phyloP scores from a whole-genome alignment of 2,329 filamentous ascomycete species.

The Curvularia sp. region DNA sequence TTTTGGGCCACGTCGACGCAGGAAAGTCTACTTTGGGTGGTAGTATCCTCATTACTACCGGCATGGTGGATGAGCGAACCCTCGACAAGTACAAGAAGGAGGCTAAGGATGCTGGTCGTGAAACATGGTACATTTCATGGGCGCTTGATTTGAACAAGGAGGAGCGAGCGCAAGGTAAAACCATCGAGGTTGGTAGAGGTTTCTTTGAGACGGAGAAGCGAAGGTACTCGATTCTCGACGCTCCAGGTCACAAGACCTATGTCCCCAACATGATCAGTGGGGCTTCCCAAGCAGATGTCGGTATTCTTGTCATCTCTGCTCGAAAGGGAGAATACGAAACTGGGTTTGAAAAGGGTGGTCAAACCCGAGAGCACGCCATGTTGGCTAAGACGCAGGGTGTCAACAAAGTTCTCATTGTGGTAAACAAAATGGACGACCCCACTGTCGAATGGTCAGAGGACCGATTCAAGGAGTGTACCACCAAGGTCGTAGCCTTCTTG shows the following conservation, averaged over 20 bases:
- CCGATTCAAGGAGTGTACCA: conserved; percentile 90
- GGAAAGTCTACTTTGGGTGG: conserved; percentile 97
- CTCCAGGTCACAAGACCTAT: conserved; percentile 96
- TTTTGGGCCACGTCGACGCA: conserved; percentile 97
- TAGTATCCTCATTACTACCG: conserved; percentile 88
- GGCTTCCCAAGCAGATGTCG: conserved; percentile 69
- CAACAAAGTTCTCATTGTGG: conserved; percentile 88
- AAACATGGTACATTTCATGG: conserved; percentile 99
- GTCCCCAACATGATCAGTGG: conserved; percentile 98
- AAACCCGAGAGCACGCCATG: conserved; percentile 97
- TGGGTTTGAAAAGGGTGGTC: conserved; percentile 94
- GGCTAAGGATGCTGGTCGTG: conserved; percentile 92
- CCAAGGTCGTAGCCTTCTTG: conserved; percentile 85
- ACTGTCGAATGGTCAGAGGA: conserved; percentile 96
- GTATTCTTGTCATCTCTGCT: conserved; percentile 93
- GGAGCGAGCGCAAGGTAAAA: conserved; percentile 95
- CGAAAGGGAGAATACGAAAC: conserved; percentile 99
- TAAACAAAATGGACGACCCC: conserved; percentile 98
- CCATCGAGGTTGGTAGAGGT: conserved; percentile 92
- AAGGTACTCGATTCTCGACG: conserved; percentile 94
- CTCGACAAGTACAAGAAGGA: conserved; percentile 93
- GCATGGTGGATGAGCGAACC: conserved; percentile 99
- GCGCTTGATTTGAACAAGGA: conserved; percentile 97
- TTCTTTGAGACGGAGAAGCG: conserved; percentile 96
- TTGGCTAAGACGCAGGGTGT: conserved; percentile 98